A percentile compares a stretch with the other conserved stretches of the same genome.
These are phyloP conservation scores for Castanospermum australe DNA, from an alignment of 306 rosid genomes.

Conservation along the genomic window DNA sequence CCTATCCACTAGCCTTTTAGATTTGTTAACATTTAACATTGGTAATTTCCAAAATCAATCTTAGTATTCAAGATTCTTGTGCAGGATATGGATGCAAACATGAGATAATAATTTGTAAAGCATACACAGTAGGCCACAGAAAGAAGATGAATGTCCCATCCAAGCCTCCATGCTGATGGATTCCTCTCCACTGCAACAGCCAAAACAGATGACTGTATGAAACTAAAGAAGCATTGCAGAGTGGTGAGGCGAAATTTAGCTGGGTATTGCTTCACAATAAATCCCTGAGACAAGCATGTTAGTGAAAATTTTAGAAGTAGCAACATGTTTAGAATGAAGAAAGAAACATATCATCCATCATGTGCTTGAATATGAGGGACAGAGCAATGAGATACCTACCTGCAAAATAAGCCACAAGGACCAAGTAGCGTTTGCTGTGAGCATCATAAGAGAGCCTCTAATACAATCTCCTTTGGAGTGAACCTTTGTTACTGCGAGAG, in stretches of 20 bases:
- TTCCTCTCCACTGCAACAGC: slow-evolving; percentile 63
- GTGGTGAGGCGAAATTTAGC: slow-evolving; percentile 78
- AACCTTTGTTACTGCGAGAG: background rate
- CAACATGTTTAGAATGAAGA: background rate
- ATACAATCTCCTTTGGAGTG: slow-evolving; percentile 45
- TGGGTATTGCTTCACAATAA: slow-evolving; percentile 68
- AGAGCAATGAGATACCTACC: slow-evolving; percentile 35
- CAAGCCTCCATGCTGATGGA: slow-evolving; percentile 83
- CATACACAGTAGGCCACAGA: slow-evolving; percentile 88
- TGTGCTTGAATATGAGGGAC: background rate
- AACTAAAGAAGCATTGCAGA: slow-evolving; percentile 74
- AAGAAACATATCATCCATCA: background rate
- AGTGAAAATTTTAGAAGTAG: background rate
- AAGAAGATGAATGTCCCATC: slow-evolving; percentile 85
- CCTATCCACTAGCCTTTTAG: background rate
- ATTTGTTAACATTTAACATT: background rate
- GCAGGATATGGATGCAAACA: background rate
- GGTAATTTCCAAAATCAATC: background rate
- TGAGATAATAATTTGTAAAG: background rate
- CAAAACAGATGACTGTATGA: slow-evolving; percentile 55
- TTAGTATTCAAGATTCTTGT: background rate
- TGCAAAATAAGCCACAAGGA: slow-evolving; percentile 89
- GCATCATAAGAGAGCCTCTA: slow-evolving; percentile 76
- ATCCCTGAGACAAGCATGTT: slow-evolving; percentile 44
- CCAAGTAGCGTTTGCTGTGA: slow-evolving; percentile 77